Conservation (phyloP, 495 filamentous ascomycete genomes). For the Annulohypoxylon maeteangense region DNA sequence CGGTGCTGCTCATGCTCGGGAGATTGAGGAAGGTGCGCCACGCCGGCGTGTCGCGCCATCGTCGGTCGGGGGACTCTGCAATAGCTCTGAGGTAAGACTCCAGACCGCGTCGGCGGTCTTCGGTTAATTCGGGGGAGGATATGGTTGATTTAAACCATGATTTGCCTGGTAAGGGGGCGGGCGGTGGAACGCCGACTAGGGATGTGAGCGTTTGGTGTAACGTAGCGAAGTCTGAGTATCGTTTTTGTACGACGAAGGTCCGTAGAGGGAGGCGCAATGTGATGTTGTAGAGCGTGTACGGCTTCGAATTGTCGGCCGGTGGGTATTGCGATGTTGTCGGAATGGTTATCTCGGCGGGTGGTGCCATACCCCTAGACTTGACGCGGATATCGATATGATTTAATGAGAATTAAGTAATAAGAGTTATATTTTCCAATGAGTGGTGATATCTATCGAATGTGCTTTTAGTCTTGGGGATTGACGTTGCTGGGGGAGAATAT, state of each 20-base stretch:
- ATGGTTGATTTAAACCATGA: constrained; percentile 87
- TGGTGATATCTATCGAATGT: not conserved
- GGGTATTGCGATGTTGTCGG: constrained; percentile 73
- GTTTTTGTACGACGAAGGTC: constrained; percentile 87
- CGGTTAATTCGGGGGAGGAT: constrained; percentile 78
- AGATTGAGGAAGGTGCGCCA: constrained; percentile 92
- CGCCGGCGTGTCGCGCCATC: constrained; percentile 85
- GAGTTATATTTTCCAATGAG: not conserved
- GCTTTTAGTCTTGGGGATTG: not conserved
- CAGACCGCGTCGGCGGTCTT: constrained; percentile 77
- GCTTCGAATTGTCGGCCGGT: constrained; percentile 65
- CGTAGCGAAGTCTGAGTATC: constrained; percentile 89
- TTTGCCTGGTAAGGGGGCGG: constrained; percentile 78
- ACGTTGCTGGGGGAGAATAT: constrained; percentile 1
- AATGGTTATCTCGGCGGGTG: constrained; percentile 82
- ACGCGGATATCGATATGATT: constrained; percentile 7
- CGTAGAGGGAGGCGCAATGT: constrained; percentile 86
- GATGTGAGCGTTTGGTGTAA: constrained; percentile 77
- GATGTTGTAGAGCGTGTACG: constrained; percentile 93
- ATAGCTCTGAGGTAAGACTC: constrained; percentile 86
- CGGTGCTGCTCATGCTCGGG: constrained; percentile 62
- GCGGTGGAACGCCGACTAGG: constrained; percentile 67
- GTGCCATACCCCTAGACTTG: constrained; percentile 66
- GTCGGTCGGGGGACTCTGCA: constrained; percentile 75
- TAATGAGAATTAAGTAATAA: not conserved